phyloP scores from a whole-genome alignment of 164 flowering plant species.

The Buxus sempervirens region DNA sequence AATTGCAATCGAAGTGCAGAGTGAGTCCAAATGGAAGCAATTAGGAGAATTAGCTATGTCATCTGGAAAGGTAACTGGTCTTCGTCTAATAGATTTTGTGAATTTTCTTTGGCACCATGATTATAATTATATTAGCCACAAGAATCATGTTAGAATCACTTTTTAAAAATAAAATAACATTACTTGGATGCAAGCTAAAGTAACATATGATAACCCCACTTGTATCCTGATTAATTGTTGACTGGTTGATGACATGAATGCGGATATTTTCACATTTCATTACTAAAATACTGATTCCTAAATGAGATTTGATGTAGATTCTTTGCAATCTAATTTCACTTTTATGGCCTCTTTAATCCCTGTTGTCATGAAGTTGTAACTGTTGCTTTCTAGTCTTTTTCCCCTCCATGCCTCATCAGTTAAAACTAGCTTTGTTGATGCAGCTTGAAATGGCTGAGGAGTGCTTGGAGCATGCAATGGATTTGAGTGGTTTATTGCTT shows the following conservation, averaged over 20 bases:
- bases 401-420: background rate
- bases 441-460: constrained; percentile 98
- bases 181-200: no score
- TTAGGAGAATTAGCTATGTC: constrained; percentile 98
- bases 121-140: no score
- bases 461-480: constrained; percentile 80
- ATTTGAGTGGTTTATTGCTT: constrained; percentile 89
- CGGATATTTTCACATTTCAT: no score
- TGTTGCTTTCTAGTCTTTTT: background rate
- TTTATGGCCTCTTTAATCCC: background rate
- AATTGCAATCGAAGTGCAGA: constrained; percentile 78
- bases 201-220: no score
- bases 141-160: no score
- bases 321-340: background rate
- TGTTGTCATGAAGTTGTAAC: background rate
- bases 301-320: background rate
- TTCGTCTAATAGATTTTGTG: background rate
- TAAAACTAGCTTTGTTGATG: constrained; percentile 19
- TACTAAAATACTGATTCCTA: background rate
- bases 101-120: no score
- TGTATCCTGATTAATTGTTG: no score
- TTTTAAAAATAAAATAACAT: no score
- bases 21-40: constrained; percentile 98
- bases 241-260: no score
- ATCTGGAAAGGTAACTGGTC: constrained; percentile 65